Conservation (phyloP, 768 basidiomycete species). For the Suillus decipiens region DNA sequence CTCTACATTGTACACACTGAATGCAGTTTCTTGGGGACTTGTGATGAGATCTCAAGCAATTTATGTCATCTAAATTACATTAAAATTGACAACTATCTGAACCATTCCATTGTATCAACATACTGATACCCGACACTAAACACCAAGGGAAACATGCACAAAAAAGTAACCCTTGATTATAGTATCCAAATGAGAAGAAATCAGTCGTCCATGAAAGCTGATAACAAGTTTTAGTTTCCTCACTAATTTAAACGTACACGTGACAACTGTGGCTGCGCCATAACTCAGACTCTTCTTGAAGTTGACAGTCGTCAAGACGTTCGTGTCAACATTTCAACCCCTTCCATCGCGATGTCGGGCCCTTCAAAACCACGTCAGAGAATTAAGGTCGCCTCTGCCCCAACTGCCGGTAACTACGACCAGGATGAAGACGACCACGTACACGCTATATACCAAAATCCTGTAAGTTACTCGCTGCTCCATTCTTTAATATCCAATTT, state of each 20-base stretch:
- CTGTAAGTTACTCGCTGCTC: conserved; percentile 37
- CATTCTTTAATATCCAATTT: conserved; percentile 18
- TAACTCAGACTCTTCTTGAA: not conserved
- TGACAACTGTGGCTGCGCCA: not conserved
- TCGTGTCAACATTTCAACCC: not conserved
- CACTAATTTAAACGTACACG: not conserved
- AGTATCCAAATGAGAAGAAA: no score
- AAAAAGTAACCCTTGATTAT: no score
- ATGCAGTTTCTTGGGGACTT: no score
- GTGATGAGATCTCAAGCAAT: no score
- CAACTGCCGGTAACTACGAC: conserved; percentile 30
- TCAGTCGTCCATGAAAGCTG: no score
- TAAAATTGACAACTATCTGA: no score
- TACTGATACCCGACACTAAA: no score
- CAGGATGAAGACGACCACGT: conserved; percentile 55
- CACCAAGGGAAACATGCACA: no score
- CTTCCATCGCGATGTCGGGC: conserved; percentile 31
- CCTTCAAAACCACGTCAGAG: conserved; percentile 34
- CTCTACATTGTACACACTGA: no score
- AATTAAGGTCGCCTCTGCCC: conserved; percentile 19
- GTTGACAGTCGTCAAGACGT: not conserved
- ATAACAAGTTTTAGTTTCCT: no score
- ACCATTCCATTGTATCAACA: no score
- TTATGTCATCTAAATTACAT: no score
- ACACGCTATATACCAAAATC: conserved; percentile 48